Evolutionary conservation across 2,329 filamentous ascomycete species (phyloP).

Genomic region (Fusarium sulawesiense): DNA sequence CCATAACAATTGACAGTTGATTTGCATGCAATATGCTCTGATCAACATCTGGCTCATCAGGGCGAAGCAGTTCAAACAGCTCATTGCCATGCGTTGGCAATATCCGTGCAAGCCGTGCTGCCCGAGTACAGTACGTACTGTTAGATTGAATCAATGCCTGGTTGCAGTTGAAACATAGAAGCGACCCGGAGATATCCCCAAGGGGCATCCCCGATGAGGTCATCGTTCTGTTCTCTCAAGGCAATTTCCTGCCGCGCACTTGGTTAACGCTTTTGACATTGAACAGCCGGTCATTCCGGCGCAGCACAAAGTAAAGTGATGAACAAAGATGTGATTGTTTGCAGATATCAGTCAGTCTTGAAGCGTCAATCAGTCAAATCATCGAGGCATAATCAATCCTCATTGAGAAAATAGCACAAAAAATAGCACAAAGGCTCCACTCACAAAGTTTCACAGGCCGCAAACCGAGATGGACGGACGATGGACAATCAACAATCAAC

Average conservation of each 20-base stretch:
- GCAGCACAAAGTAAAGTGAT: not conserved
- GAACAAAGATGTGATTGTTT: not conserved
- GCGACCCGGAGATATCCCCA: conserved; percentile 20
- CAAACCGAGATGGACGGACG: conserved; percentile 23
- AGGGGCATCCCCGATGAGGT: conserved; percentile 15
- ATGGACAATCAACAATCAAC: conserved; percentile 18
- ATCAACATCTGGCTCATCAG: not conserved
- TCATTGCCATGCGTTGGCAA: conserved; percentile 15
- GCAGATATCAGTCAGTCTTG: not conserved
- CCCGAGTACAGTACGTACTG: not conserved
- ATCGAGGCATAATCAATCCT: conserved; percentile 9
- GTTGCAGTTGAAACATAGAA: conserved; percentile 25
- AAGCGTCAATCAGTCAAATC: not conserved
- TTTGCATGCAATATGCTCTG: conserved; percentile 6
- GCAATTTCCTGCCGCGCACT: conserved; percentile 9
- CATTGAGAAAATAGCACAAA: conserved; percentile 6
- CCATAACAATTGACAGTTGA: conserved; percentile 12
- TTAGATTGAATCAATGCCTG: conserved; percentile 4
- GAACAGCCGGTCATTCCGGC: not conserved
- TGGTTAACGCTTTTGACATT: conserved; percentile 2
- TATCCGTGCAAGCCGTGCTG: conserved; percentile 4
- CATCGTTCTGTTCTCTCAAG: not conserved
- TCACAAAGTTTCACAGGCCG: conserved; percentile 37
- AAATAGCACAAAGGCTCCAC: conserved; percentile 26
- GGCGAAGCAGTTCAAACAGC: conserved; percentile 13